Percentiles rank a stretch among this genome's conserved stretches.
phyloP scores from a whole-genome alignment of 441 rosid species.

The Melastoma candidum region DNA sequence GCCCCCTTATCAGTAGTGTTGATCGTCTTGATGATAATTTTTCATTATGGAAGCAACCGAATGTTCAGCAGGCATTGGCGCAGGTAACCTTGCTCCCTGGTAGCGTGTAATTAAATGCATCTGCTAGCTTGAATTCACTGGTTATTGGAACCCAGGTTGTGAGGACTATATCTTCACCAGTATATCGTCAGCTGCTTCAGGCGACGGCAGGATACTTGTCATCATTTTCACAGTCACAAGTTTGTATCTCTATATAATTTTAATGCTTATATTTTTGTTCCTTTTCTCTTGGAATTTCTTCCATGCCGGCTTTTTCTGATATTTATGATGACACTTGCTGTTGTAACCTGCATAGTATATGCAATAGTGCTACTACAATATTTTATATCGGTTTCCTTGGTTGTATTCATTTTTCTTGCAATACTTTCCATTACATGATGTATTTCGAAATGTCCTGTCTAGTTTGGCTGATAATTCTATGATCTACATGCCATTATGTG shows the following conservation, averaged over 20 bases:
- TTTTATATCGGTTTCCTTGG: no score
- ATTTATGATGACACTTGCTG: no score
- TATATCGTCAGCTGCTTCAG: slow-evolving; percentile 57
- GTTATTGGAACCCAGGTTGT: slow-evolving; percentile 58
- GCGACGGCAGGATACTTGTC: slow-evolving; percentile 76
- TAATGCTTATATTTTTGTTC: neutral
- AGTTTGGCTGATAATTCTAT: no score
- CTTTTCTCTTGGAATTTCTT: no score
- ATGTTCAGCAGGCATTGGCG: slow-evolving; percentile 63
- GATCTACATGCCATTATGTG: no score
- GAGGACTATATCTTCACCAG: slow-evolving; percentile 47
- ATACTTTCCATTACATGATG: no score
- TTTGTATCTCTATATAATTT: slow-evolving; percentile 29
- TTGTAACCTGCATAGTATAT: no score
- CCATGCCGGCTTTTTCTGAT: no score
- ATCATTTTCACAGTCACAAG: slow-evolving; percentile 82
- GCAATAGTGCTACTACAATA: no score
- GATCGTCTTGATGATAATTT: slow-evolving; percentile 54
- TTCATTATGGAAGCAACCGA: slow-evolving; percentile 66
- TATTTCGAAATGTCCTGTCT: no score
- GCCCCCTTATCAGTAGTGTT: slow-evolving; percentile 42
- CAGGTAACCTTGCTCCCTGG: slow-evolving; percentile 35
- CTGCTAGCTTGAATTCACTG: slow-evolving; percentile 16
- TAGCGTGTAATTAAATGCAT: slow-evolving; percentile 6
- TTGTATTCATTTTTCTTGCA: no score